Evolutionary conservation across 306 rosid species (phyloP), one percentile per base, ranked within the genome.

Genomic region (Ormosia emarginata): DNA sequence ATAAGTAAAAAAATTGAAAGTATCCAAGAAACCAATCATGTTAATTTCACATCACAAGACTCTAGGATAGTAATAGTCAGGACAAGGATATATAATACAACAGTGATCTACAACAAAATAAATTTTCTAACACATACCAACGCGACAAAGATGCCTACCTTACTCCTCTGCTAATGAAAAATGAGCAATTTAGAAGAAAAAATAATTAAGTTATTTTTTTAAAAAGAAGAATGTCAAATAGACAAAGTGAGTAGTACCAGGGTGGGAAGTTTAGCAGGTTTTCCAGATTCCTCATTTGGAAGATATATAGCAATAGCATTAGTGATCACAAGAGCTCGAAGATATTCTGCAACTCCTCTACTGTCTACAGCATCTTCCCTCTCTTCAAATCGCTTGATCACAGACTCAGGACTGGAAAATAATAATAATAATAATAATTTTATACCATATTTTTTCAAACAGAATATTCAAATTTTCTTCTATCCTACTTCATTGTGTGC

Each of bases 331-430:
- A 96, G 96, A 81, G 99, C 99, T 84, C 97, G 93, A 84, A 96
- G 91, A 89, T 93, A 96, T 82, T 96, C 99, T 7, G 90, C 98
- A 71, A 96, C 99, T 84, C 98, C 99, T 91, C 89, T 89, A 78
- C 99, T 96, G 83, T 92, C 99, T 79, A 96, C 94, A 36, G 90
- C 90, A 47, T 85, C 91, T 67, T 92, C 97, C 87, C 98, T 90
- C 90, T 91, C 94, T 81, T 96, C 99, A 82, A 96, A 93, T 72
- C 94, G 93, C 88, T 90, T 92, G 83, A 96, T 87, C 81, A 96
- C 99, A 79, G 99, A 89, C 90, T 93, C 94, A 3, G 99, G 98
- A 90, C 99, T 96, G 84, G 53, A 75, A 77, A 30, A 30, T 62
- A 50, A 71, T 12, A 55, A 7, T 57, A 15, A 52, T 46, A 32